phyloP scores from a whole-genome alignment of 1,284 basidiomycete species.

The Prillingera fragicola region DNA sequence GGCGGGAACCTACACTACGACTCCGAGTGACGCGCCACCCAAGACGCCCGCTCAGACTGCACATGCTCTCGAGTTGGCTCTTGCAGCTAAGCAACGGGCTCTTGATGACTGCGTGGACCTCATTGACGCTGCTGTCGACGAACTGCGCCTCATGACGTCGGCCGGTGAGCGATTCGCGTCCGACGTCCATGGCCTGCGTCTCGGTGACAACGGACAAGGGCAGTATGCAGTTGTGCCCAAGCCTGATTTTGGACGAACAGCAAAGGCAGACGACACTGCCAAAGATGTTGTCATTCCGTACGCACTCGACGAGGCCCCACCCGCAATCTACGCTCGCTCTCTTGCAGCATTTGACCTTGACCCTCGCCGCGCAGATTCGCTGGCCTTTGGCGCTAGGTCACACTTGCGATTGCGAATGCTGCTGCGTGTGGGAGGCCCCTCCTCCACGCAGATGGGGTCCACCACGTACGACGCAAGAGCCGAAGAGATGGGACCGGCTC shows the following conservation, averaged over 20 bases:
- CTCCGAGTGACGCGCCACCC: constrained; percentile 11
- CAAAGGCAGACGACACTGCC: constrained; percentile 26
- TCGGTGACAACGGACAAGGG: constrained; percentile 21
- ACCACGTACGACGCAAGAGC: constrained; percentile 9
- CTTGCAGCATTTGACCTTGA: constrained; percentile 44
- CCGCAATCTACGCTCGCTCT: constrained; percentile 23
- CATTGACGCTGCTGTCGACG: constrained; percentile 40
- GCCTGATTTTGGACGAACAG: constrained; percentile 34
- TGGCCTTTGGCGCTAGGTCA: constrained; percentile 34
- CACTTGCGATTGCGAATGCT: constrained; percentile 28
- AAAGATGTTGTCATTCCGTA: constrained; percentile 47
- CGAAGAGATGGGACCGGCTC: background rate
- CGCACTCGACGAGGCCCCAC: constrained; percentile 42
- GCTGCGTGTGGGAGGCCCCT: constrained; percentile 7
- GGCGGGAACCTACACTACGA: constrained; percentile 25
- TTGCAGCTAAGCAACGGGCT: constrained; percentile 34
- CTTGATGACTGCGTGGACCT: constrained; percentile 36
- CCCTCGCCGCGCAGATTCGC: constrained; percentile 29
- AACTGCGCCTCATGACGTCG: constrained; percentile 32
- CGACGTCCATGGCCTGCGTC: constrained; percentile 25
- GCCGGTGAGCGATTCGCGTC: constrained; percentile 34
- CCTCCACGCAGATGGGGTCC: background rate
- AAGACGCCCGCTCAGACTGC: constrained; percentile 10
- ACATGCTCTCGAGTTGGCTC: constrained; percentile 30
- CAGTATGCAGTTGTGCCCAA: constrained; percentile 42